Base-by-base conservation (phyloP, 805 yeast genomes). In the Sugiyamaella valdiviana region DNA sequence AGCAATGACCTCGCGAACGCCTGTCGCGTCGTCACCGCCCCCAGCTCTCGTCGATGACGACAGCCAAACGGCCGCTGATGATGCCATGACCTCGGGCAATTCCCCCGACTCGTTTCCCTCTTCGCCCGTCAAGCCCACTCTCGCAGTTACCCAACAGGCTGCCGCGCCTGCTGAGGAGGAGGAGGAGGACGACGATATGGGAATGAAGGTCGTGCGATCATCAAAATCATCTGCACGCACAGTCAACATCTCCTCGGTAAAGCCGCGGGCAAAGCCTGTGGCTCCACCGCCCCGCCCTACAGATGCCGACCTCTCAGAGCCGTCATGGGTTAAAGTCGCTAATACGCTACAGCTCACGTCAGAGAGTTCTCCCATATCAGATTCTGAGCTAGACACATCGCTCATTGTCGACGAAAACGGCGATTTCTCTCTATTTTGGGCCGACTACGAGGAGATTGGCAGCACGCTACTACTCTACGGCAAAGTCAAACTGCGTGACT, bases 391-490 rank as follows among this genome's bases (percentile, higher is more conserved):
- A 5, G 24, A 19, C 14, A 14, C 36, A n/a, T 21, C 36, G 1
- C 29, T 21, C 22, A 26, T 26, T 36, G 47, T 24, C 2, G 42
- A 36, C 1, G 85, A 80, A 12, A 50, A 54, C 14, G 86, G 80
- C 40, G 42, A 37, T 0, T 76, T 89, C 62, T 77, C 78, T 57
- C 80, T 91, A 82, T 93, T 76, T 64, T 93, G 97, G 97, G 67
- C 85, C 24, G 99, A 93, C 65, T 89, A 81, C 63, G 74, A 84
- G 20, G 98, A 91, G 62, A 79, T 83, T 10, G 85, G 82, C 50
- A 76, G 76, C 56, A 68, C 80, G 0, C 67, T 93, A 43, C 63
- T 86, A 16, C 71, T 93, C 7, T 91, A 85, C 63, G 99, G 99
- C 46, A 88, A 89, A 61, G 75, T 84, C 10, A 73, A 75, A 49